Percentiles rank a stretch among this genome's conserved stretches.
These are phyloP conservation scores for Capillidium heterosporum DNA, from an alignment of 371 early-diverging fungal species.

Conservation along the genomic window DNA sequence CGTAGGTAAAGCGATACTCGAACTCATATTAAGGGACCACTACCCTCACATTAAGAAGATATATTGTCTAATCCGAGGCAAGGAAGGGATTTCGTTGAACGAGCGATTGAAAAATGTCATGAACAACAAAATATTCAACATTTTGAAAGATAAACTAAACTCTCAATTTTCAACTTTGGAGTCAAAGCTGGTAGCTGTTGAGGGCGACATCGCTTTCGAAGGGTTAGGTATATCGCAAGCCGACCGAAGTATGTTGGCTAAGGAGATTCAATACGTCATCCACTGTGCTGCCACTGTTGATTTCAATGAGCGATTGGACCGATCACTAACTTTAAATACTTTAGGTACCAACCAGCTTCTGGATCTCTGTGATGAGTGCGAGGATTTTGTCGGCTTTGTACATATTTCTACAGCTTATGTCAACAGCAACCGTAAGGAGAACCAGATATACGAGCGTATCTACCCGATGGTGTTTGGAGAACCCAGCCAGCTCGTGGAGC, in stretches of 20 bases:
- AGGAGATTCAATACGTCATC: constrained; percentile 22
- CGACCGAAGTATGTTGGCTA: constrained; percentile 19
- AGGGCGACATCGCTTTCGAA: constrained; percentile 25
- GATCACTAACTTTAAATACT: constrained; percentile 21
- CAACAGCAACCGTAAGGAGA: constrained; percentile 20
- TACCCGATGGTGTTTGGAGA: constrained; percentile 25
- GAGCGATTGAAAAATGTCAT: constrained; percentile 13
- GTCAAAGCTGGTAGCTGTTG: constrained; percentile 28
- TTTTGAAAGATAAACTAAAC: constrained; percentile 10
- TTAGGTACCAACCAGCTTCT: constrained; percentile 26
- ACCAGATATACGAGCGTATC: constrained; percentile 21
- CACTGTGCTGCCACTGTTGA: constrained; percentile 38
- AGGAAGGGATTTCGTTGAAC: constrained; percentile 12
- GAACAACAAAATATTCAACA: constrained; percentile 14
- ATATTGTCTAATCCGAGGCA: constrained; percentile 12
- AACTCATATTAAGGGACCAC: constrained; percentile 22
- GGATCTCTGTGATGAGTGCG: constrained; percentile 26
- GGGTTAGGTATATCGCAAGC: constrained; percentile 23
- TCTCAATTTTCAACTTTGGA: constrained; percentile 13
- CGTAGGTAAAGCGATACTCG: constrained; percentile 36
- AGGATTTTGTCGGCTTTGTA: constrained; percentile 21
- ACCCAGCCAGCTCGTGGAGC: constrained; percentile 23
- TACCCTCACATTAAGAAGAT: constrained; percentile 7
- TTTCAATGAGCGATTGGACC: constrained; percentile 26
- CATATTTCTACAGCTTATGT: constrained; percentile 29